phyloP scores from a whole-genome alignment of 352 stramenopile species.

The Phytophthora crassamura region DNA sequence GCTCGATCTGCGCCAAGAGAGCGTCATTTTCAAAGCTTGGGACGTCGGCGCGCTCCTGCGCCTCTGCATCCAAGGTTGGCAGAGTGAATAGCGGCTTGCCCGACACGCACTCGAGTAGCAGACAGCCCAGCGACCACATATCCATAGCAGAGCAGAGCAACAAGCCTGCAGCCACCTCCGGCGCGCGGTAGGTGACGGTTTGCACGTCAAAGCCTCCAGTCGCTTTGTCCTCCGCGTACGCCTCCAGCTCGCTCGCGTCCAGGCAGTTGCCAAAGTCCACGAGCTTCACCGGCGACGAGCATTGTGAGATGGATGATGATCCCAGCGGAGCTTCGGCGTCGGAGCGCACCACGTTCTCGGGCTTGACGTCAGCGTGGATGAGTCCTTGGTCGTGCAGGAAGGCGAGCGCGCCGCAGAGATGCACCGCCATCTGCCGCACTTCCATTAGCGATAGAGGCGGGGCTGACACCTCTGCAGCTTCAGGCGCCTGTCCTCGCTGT shows the following conservation, averaged over 20 bases:
- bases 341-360: constrained; percentile 68
- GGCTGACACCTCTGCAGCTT: constrained; percentile 11
- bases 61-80: constrained; percentile 15
- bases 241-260: constrained; percentile 42
- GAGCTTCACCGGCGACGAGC: constrained; percentile 56
- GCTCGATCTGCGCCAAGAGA: constrained; percentile 57
- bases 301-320: constrained; percentile 7
- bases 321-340: constrained; percentile 22
- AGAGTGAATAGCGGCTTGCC: constrained; percentile 65
- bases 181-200: constrained; percentile 74
- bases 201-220: constrained; percentile 70
- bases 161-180: constrained; percentile 70
- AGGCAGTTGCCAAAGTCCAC: constrained; percentile 86
- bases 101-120: constrained; percentile 68
- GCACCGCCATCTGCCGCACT: constrained; percentile 62
- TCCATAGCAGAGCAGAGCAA: constrained; percentile 69
- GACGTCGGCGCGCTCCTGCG: constrained; percentile 16
- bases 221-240: constrained; percentile 41
- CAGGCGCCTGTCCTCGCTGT: constrained; percentile 7
- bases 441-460: constrained; percentile 44
- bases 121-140: constrained; percentile 82
- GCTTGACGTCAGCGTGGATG: constrained; percentile 82
- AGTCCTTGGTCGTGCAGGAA: constrained; percentile 68
- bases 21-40: constrained; percentile 39
- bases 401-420: constrained; percentile 68